Conservation (phyloP, 768 basidiomycete genomes). For the Lanmaoa pseudosensibilis region DNA sequence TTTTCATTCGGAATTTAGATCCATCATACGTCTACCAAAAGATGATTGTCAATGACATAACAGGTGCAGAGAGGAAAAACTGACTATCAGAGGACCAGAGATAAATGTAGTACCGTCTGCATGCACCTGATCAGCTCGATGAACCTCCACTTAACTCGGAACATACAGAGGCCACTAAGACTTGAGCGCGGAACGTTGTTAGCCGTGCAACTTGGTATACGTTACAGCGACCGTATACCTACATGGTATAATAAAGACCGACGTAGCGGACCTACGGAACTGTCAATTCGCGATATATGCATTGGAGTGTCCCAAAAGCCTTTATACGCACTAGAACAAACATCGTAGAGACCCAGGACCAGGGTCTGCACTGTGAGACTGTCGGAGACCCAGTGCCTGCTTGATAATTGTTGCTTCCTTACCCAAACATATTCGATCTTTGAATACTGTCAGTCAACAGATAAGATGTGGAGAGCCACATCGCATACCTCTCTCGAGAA, state of each 20-base stretch:
- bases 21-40: background rate
- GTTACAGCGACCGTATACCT: background rate
- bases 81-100: background rate
- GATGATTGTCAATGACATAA: background rate
- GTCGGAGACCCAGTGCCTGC: background rate
- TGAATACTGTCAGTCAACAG: background rate
- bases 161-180: background rate
- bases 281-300: background rate
- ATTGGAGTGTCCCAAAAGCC: no score
- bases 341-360: conserved; percentile 10
- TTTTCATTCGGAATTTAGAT: background rate
- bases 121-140: background rate
- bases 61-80: background rate
- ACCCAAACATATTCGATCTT: conserved; percentile 19
- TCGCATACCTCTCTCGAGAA: no score
- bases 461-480: no score
- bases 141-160: background rate
- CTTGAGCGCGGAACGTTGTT: background rate
- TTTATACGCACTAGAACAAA: conserved; percentile 3
- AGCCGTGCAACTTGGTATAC: no score
- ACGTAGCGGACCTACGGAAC: conserved; percentile 2
- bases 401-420: background rate
- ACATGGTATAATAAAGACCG: conserved; percentile 8
- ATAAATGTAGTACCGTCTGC: background rate
- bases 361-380: background rate